These are phyloP conservation scores for Cystobasidium slooffiae DNA, from an alignment of 1,284 basidiomycete genomes.

Conservation along the genomic window DNA sequence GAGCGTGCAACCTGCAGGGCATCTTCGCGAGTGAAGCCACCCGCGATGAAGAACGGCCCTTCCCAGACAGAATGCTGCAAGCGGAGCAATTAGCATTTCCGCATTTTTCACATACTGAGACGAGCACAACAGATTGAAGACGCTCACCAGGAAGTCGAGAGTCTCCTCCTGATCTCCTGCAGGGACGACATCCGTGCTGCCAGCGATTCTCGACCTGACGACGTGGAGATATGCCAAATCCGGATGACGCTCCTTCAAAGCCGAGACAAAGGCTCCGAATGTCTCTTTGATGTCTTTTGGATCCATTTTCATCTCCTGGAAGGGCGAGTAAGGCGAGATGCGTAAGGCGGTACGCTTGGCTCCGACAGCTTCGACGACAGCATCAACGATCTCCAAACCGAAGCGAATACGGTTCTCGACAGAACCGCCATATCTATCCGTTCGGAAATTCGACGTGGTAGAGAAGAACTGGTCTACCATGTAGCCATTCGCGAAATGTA, in stretches of 20 bases:
- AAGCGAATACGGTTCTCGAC: conserved; percentile 65
- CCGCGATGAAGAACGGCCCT: conserved; percentile 59
- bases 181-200: neutral
- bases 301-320: conserved; percentile 46
- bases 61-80: neutral
- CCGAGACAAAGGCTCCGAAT: neutral
- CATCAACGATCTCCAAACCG: conserved; percentile 63
- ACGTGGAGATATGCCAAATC: conserved; percentile 8
- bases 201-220: neutral
- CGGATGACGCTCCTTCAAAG: neutral
- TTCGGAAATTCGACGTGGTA: conserved; percentile 62
- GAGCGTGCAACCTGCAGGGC: conserved; percentile 52
- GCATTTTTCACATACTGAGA: neutral
- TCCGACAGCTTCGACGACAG: conserved; percentile 62
- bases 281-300: conserved; percentile 20
- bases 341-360: conserved; percentile 62
- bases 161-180: conserved; percentile 6
- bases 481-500: conserved; percentile 57
- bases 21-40: conserved; percentile 60
- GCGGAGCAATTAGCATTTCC: neutral
- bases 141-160: neutral
- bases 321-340: conserved; percentile 44
- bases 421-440: conserved; percentile 67
- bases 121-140: too few relatives aligned
- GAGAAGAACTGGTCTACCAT: conserved; percentile 67